phyloP scores from a whole-genome alignment of 371 early-diverging fungal genomes.

The Mortierella sp. region DNA sequence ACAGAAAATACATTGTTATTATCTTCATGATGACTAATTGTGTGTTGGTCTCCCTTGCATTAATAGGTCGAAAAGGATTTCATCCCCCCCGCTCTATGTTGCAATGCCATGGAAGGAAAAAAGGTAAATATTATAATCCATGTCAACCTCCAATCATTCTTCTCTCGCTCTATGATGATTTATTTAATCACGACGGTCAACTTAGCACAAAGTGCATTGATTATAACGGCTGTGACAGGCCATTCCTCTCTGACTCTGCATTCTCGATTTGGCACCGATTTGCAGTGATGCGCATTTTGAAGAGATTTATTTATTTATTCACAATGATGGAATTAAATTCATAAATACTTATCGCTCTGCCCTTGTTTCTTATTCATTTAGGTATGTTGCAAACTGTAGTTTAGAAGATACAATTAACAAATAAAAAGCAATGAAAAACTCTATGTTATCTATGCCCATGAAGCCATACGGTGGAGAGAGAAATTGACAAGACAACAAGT shows the following conservation, averaged over 20 bases:
- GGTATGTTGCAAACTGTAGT: slow-evolving; percentile 1
- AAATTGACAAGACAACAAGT: neutral
- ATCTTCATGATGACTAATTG: neutral
- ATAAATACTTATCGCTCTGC: neutral
- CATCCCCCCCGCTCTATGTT: neutral
- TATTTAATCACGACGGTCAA: slow-evolving; percentile 58
- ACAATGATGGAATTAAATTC: neutral
- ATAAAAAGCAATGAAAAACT: neutral
- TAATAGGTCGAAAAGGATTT: neutral
- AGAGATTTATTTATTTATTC: neutral
- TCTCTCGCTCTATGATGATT: slow-evolving; percentile 46
- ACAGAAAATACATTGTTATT: neutral
- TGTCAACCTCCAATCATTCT: neutral
- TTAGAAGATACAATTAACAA: neutral
- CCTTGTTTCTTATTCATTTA: neutral
- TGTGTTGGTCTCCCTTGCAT: neutral
- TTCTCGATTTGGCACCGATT: neutral
- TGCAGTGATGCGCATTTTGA: neutral
- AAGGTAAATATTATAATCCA: slow-evolving; percentile 11
- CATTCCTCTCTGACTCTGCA: slow-evolving; percentile 49
- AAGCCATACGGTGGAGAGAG: too few species aligned
- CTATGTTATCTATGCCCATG: too few species aligned
- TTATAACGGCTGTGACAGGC: slow-evolving; percentile 60
- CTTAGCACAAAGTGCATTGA: slow-evolving; percentile 57
- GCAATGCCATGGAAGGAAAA: neutral